Evolutionary conservation across 805 yeast genomes (phyloP), one percentile per base, ranked within the genome.

Genomic region (Blastobotrys terrestris): DNA sequence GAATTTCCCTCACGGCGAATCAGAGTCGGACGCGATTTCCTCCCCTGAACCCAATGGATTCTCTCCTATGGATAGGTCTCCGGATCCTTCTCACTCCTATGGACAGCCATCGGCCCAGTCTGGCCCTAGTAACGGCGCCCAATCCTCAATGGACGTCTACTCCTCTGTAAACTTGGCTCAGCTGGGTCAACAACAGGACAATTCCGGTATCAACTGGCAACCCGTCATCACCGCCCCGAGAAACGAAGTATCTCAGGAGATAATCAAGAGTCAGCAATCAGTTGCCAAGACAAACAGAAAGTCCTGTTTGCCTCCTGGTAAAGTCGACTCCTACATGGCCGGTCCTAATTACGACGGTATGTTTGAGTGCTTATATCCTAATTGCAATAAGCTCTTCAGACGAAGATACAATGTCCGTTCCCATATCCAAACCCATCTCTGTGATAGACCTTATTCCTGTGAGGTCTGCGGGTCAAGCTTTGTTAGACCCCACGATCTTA

Each of bases 351-450:
- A 73, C 31, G 79, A 85, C 48, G 85, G 84, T 55, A 73, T 77
- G 31, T 95, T 78, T 70, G 76, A 82, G 39, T 94, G 99, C 68
- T 75, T 78, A 54, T 92, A 75, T 67, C 79, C 85, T 14, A 76
- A 76, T 51, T 94, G 99, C 70, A 85, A 87, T 7, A 90, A 94
- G 69, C 72, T 77, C 51, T 92, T 94, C 69, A 82, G 90, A 5
- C 77, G 99, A 63, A 76, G 96, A 46, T 95, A 95, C 69, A 94
- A 94, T 63, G 88, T 89, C 11, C 75, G 98, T 56, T 88, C 97
- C 0, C 99, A 94, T 67, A 91, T 94, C 53, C 99, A 94, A 67
- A 94, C 99, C 0, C 99, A 94, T 73, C 71, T 94, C 48, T 84
- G 92, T 66, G 99, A 95, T 67, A 75, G 97, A 57, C 99, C 99